phyloP scores from a whole-genome alignment of 2,329 filamentous ascomycete genomes.

The Didymella glomerata region DNA sequence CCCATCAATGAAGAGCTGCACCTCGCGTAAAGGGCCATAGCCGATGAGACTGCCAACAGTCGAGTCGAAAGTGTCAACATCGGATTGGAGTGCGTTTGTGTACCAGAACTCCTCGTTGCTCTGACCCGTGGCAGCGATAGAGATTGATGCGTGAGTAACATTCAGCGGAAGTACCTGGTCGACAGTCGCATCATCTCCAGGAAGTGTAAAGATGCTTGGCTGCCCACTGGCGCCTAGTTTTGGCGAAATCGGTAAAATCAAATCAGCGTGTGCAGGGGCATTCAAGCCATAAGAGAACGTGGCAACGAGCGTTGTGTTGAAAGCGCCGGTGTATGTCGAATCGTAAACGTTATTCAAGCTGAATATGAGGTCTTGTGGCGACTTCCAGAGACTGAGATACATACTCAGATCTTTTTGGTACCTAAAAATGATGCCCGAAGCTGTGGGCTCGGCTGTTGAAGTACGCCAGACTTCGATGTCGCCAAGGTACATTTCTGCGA shows the following conservation, averaged over 20 bases:
- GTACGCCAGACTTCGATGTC: constrained; percentile 2
- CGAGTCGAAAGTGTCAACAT: background rate
- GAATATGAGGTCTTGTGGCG: background rate
- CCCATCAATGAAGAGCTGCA: background rate
- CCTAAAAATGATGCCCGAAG: background rate
- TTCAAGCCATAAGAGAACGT: background rate
- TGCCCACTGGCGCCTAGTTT: background rate
- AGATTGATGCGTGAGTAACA: background rate
- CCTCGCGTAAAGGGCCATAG: background rate
- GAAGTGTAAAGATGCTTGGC: background rate
- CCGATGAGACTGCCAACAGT: background rate
- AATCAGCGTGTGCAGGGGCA: background rate
- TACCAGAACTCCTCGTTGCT: constrained; percentile 2
- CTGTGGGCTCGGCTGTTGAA: background rate
- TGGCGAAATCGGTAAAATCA: background rate
- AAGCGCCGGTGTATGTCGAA: background rate
- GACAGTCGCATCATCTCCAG: background rate
- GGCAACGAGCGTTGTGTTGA: background rate
- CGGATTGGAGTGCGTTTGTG: background rate
- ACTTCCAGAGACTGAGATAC: constrained; percentile 2
- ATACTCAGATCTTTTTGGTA: constrained; percentile 1
- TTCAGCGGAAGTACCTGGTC: background rate
- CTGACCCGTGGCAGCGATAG: constrained; percentile 1
- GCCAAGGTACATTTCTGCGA: background rate
- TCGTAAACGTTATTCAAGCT: background rate